Evolutionary conservation across 2,329 filamentous ascomycete species (phyloP).

Genomic region (Phaeosphaeriaceae sp.): DNA sequence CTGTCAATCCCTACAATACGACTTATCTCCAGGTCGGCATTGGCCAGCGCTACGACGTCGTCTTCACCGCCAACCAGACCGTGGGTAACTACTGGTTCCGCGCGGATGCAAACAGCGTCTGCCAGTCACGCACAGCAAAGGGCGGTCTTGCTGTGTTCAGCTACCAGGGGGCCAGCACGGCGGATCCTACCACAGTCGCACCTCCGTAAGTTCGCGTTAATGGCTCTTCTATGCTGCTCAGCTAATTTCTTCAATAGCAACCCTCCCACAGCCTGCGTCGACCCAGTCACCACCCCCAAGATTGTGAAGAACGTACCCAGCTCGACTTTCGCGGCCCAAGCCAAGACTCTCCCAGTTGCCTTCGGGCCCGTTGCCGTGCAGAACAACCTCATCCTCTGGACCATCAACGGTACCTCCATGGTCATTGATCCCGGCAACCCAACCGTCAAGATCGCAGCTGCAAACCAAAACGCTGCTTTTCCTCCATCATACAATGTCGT

Average conservation of each 20-base stretch:
- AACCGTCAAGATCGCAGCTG: constrained; percentile 53
- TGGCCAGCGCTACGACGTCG: constrained; percentile 46
- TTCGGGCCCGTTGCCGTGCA: constrained; percentile 40
- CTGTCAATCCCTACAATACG: constrained; percentile 41
- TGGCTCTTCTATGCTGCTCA: neutral
- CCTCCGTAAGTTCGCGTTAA: constrained; percentile 9
- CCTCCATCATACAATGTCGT: constrained; percentile 52
- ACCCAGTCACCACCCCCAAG: constrained; percentile 45
- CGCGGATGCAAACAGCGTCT: constrained; percentile 30
- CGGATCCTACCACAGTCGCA: constrained; percentile 43
- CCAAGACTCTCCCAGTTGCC: constrained; percentile 32
- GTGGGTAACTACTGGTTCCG: constrained; percentile 45
- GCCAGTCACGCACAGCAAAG: constrained; percentile 27
- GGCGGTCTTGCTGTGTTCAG: constrained; percentile 49
- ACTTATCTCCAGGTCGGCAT: constrained; percentile 50
- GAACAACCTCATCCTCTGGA: constrained; percentile 40
- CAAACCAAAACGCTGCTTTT: constrained; percentile 49
- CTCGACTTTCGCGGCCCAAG: constrained; percentile 30
- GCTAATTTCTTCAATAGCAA: neutral
- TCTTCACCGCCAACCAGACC: constrained; percentile 42
- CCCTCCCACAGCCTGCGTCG: constrained; percentile 41
- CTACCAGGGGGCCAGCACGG: constrained; percentile 45
- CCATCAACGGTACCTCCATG: constrained; percentile 55
- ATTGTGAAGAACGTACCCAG: constrained; percentile 46
- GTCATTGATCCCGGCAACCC: constrained; percentile 57